These are phyloP conservation scores for Suhomyces coccinellae DNA, from an alignment of 1,139 yeast genomes.

Conservation along the genomic window DNA sequence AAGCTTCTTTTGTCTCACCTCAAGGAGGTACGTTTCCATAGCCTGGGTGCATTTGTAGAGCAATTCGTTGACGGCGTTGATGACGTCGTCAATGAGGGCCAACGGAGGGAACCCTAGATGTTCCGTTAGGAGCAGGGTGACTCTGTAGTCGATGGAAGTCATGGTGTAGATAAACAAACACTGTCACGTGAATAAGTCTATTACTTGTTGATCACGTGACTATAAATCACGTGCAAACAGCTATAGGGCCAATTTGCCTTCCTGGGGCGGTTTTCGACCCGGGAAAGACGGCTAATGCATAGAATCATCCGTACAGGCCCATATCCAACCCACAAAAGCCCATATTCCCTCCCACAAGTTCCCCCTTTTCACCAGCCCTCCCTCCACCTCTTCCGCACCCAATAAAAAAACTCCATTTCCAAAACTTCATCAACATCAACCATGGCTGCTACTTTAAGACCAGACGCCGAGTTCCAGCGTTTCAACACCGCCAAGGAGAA, in stretches of 20 bases:
- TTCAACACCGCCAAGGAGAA: slow-evolving; percentile 47
- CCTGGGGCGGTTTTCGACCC: neutral
- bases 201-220: too few relatives aligned
- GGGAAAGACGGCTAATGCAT: too few relatives aligned
- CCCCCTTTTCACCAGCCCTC: neutral
- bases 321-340: too few relatives aligned
- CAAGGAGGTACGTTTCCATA: slow-evolving; percentile 63
- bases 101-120: slow-evolving; percentile 87
- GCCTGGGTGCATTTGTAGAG: slow-evolving; percentile 83
- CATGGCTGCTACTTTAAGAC: slow-evolving; percentile 50
- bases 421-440: slow-evolving; percentile 3
- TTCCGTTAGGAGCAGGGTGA: slow-evolving; percentile 71
- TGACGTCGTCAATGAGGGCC: slow-evolving; percentile 83
- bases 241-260: neutral
- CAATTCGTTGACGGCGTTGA: slow-evolving; percentile 83
- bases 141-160: slow-evolving; percentile 32
- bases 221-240: neutral
- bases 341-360: neutral
- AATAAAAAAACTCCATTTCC: slow-evolving; percentile 9
- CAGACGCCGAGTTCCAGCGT: slow-evolving; percentile 45
- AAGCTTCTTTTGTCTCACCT: slow-evolving; percentile 24
- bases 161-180: slow-evolving; percentile 1
- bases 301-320: too few relatives aligned
- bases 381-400: slow-evolving; percentile 4
- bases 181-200: neutral